phyloP scores from a whole-genome alignment of 176 grass and related monocot genomes.

The Raddia guianensis region DNA sequence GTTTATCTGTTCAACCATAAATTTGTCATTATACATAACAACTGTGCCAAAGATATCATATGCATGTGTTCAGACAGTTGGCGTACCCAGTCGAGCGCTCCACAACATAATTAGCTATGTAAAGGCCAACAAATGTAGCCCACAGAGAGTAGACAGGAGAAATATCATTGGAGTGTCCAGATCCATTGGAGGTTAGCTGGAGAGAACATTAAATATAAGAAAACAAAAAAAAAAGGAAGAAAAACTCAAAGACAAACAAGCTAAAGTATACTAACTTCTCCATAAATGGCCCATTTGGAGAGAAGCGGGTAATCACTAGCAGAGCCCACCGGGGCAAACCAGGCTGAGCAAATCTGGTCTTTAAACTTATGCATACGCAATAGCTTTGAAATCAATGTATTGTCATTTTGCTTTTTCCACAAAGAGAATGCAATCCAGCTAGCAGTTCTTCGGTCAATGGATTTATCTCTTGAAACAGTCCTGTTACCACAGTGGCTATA shows the following conservation, averaged over 20 bases:
- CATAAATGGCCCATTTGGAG: constrained; percentile 98
- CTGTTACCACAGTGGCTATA: constrained; percentile 96
- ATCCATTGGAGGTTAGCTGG: constrained; percentile 80
- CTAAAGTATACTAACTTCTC: constrained; percentile 61
- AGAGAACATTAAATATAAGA: constrained; percentile 50
- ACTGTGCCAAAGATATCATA: constrained; percentile 7
- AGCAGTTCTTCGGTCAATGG: constrained; percentile 73
- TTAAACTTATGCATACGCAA: constrained; percentile 87
- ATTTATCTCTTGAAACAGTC: constrained; percentile 74
- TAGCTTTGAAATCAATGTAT: constrained; percentile 58
- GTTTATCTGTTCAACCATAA: not conserved
- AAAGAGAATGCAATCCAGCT: constrained; percentile 76
- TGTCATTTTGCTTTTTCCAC: constrained; percentile 90
- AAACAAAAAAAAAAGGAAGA: constrained; percentile 2
- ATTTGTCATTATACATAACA: constrained; percentile 1
- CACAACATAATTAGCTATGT: constrained; percentile 95
- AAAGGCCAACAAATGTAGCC: constrained; percentile 96
- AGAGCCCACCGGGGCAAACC: constrained; percentile 95
- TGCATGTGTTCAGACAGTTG: constrained; percentile 29
- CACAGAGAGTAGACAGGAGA: constrained; percentile 93
- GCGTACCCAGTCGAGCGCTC: constrained; percentile 95
- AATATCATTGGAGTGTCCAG: constrained; percentile 73
- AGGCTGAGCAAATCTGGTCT: constrained; percentile 94
- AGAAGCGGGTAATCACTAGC: constrained; percentile 92
- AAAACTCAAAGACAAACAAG: not conserved